Percentiles rank a stretch among this genome's conserved stretches.
phyloP scores from a whole-genome alignment of 1,139 yeast genomes.

The Yarrowia galli region DNA sequence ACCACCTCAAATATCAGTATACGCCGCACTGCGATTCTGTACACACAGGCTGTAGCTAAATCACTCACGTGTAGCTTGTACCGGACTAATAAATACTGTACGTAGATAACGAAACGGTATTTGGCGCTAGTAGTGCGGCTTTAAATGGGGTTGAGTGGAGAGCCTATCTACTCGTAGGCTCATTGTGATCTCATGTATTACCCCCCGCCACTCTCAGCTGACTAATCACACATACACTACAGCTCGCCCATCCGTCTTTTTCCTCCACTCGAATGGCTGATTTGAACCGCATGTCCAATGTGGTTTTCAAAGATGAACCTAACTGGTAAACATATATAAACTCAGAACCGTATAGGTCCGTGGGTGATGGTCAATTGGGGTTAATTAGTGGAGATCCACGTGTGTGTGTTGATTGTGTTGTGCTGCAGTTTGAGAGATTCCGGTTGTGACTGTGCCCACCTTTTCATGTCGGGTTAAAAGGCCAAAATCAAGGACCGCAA shows the following conservation, averaged over 20 bases:
- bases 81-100: too few relatives aligned
- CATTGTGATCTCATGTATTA: too few relatives aligned
- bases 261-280: slow-evolving; percentile 8
- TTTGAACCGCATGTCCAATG: not conserved
- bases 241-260: not conserved
- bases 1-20: too few relatives aligned
- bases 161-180: too few relatives aligned
- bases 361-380: too few relatives aligned
- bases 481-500: not conserved
- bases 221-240: not conserved
- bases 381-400: not conserved
- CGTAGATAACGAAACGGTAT: not conserved
- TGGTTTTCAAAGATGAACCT: not conserved
- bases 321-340: slow-evolving; percentile 2
- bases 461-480: too few relatives aligned
- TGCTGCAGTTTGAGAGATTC: too few relatives aligned
- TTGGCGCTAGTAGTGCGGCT: not conserved
- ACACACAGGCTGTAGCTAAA: too few relatives aligned
- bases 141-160: not conserved
- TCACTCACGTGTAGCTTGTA: not conserved
- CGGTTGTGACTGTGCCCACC: too few relatives aligned
- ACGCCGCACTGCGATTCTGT: too few relatives aligned
- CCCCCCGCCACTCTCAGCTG: not conserved
- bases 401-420: not conserved
- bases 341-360: slow-evolving; percentile 11